phyloP scores from a whole-genome alignment of 441 rosid genomes.

The Populus hybrid region DNA sequence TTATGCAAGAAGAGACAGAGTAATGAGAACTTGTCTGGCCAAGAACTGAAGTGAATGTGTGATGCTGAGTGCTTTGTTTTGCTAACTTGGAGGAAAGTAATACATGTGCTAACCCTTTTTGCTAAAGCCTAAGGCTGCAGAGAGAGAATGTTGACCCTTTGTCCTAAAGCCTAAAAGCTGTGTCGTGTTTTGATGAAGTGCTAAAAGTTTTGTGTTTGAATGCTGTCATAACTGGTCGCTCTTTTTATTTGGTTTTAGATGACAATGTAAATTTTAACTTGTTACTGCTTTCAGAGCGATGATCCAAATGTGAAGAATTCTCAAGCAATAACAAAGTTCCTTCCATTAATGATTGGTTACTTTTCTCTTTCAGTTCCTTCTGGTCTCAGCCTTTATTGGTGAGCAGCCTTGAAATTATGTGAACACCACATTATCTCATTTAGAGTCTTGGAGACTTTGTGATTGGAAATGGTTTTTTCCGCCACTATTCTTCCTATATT shows the following conservation, averaged over 20 bases:
- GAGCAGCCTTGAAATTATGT: conserved; percentile 27
- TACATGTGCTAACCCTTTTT: neutral
- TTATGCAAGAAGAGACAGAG: too few species aligned
- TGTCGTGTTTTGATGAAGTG: neutral
- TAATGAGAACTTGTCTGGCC: too few species aligned
- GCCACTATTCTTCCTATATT: conserved; percentile 2
- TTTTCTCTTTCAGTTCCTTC: conserved; percentile 96
- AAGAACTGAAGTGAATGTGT: too few species aligned
- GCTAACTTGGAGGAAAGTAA: neutral
- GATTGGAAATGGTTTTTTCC: neutral
- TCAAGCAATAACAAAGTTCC: conserved; percentile 74
- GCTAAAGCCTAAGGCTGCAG: neutral
- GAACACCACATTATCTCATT: neutral
- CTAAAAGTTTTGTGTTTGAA: too few species aligned
- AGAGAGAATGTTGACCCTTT: neutral
- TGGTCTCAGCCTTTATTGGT: conserved; percentile 98
- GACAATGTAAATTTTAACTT: neutral
- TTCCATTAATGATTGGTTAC: conserved; percentile 88
- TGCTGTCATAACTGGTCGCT: neutral
- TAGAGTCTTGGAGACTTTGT: conserved; percentile 1
- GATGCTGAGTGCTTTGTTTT: neutral
- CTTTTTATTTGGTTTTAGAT: neutral
- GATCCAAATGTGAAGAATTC: conserved; percentile 89
- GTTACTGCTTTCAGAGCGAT: conserved; percentile 46
- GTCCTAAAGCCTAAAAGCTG: neutral